Conservation (phyloP, 192 early-diverging fungal species). For the Paraglomus occultum region DNA sequence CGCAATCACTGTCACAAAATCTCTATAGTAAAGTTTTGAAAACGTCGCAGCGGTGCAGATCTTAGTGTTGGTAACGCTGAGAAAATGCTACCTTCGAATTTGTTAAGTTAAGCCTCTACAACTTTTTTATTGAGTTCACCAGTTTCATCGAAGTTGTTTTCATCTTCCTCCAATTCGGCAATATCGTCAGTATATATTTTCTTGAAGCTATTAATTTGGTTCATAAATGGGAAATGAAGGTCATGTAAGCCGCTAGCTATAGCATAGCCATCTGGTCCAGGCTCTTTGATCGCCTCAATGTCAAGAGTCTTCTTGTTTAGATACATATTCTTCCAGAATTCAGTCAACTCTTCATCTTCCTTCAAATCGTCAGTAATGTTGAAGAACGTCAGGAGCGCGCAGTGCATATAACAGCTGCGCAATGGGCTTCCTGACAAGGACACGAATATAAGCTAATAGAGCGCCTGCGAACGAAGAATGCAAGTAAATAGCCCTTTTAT, state of each 20-base stretch:
- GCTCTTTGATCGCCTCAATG: constrained; percentile 10
- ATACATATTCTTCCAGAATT: constrained; percentile 26
- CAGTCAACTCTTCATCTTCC: background rate
- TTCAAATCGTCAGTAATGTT: background rate
- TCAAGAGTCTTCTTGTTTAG: constrained; percentile 8
- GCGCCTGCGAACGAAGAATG: constrained; percentile 27
- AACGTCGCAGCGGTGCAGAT: background rate
- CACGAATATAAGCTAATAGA: constrained; percentile 10
- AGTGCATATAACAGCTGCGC: constrained; percentile 26
- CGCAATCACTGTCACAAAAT: constrained; percentile 17
- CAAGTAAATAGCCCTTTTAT: constrained; percentile 21
- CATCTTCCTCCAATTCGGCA: background rate
- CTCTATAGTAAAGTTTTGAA: constrained; percentile 24
- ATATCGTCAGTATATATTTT: constrained; percentile 20
- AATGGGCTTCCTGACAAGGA: constrained; percentile 14
- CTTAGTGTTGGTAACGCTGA: background rate
- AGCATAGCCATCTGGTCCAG: constrained; percentile 25
- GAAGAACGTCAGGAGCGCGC: constrained; percentile 6
- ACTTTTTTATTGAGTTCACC: background rate
- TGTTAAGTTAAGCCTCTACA: background rate
- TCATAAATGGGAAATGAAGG: constrained; percentile 25
- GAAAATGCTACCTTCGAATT: constrained; percentile 2
- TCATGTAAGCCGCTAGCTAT: background rate
- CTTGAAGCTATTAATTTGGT: constrained; percentile 17
- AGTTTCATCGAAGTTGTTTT: constrained; percentile 7